Base-by-base conservation (phyloP, 306 rosid genomes). In the Rubus parviflorus region DNA sequence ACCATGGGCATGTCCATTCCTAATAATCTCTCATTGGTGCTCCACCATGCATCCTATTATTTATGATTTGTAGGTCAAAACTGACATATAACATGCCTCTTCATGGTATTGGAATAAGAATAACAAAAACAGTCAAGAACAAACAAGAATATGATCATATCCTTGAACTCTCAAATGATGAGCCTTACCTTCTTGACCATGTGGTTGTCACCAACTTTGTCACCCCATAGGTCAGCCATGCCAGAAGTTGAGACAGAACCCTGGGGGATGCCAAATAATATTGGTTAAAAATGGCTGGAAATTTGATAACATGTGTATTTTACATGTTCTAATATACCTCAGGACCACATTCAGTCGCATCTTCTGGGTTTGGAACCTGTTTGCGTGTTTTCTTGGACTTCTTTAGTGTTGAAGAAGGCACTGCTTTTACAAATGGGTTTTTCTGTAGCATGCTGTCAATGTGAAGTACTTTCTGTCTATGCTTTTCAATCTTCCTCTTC, bases 401-500 rank as follows among this genome's bases (percentile, higher is more conserved):
- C 90, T 91, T 92, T 60, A 66, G 64, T 17, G 74, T 85, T 2
- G 99, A 92, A 83, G 96, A 88, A 15, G 92, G 93, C 30, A 95
- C 97, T 13, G 90, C 77, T 9, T 61, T 81, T 51, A 95, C 92
- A 88, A 95, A 92, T 41, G 86, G 94, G 75, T 92, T 95, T 85
- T 89, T 92, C 77, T 80, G 84, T 16, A 95, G 86, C 69, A 92
- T 8, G 43, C 96, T 89, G 52, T 95, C 99, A 48, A 80, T 72
- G 41, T 35, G 90, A 64, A 95, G 96, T 51, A 92, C 92, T 49
- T 84, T 95, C 20, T 91, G 92, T 67, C 97, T 85, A 35, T 95
- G 89, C 53, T 95, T 95, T 72, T 95, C 97, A 63, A 95, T 95
- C 90, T 92, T 95, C 83, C 81, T 84, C 86, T 88, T 90, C 78